Base-by-base conservation (phyloP, 176 grass and related monocot species). In the Coix lacrymajobi region DNA sequence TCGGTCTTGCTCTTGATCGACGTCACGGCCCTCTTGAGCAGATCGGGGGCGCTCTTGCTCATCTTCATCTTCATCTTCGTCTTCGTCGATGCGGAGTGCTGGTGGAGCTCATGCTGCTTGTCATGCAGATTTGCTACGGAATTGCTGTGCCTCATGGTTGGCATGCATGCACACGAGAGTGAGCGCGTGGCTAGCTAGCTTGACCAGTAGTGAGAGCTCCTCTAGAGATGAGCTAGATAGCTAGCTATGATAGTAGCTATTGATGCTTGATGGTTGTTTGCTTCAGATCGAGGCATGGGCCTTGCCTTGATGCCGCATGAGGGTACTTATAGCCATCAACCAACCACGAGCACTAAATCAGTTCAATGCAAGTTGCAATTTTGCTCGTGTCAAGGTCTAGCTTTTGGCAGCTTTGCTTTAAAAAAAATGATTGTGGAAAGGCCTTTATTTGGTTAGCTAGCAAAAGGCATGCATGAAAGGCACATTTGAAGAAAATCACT, bases 41-140 rank as follows among this genome's bases (percentile, higher is more conserved):
- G 85, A 60, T 60, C 80, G 0, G 89, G 85, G 45, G 81, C 87
- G 33, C 70, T 73, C 80, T 93, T 95, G 74, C 88, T 45, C 38
- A 85, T 85, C 89, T 84, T 96, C 79, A 87, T 73, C 63, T 91
- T 88, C 38, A 85, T 85, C 89, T 84, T 96, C 79, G 83, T 73
- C 63, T 91, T 88, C n/a, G n/a, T n/a, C 0, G 61, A 62, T 39
- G 40, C 25, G 26, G 25, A 34, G 62, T 66, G 30, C 1, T 41
- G 16, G 13, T 28, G 51, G 66, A n/a, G 38, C n/a, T n/a, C n/a
- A 3, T 0, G 19, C 26, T 83, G 29, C 28, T 48, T 73, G 17
- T 67, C 62, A 36, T 71, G 20, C 3, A 74, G 52, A 38, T 22
- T n/a, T 38, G 67, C 17, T 32, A 54, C 34, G 60, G 44, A 16